Conservation (phyloP, 768 basidiomycete genomes). For the Psilocybe sp. region DNA sequence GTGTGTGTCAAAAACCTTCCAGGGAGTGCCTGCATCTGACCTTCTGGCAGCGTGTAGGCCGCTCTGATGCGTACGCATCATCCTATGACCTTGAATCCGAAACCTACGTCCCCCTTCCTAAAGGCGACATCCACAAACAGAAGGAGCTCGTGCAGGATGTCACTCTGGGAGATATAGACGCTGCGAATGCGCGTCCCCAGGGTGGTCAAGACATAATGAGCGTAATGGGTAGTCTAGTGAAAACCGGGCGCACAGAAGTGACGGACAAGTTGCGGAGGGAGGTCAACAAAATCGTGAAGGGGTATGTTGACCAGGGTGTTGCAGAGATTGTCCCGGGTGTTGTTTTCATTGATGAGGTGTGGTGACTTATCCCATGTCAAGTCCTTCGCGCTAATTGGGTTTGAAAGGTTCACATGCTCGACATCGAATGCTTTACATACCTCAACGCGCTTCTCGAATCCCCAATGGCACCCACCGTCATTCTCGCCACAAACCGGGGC, state of each 20-base stretch:
- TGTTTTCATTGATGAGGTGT: constrained; percentile 96
- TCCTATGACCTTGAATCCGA: constrained; percentile 98
- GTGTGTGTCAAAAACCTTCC: constrained; percentile 38
- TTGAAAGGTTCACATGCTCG: constrained; percentile 94
- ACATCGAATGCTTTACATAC: constrained; percentile 99
- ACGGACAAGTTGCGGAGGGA: constrained; percentile 95
- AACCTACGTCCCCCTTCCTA: constrained; percentile 96
- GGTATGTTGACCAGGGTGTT: constrained; percentile 97
- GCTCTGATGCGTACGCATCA: constrained; percentile 96
- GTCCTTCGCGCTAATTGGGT: constrained; percentile 5
- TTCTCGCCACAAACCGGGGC: constrained; percentile 95
- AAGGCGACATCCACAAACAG: constrained; percentile 93
- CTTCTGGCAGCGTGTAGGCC: constrained; percentile 75
- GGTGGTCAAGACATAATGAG: constrained; percentile 99
- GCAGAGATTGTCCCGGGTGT: constrained; percentile 98
- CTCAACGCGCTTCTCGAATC: constrained; percentile 94
- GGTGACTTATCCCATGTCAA: constrained; percentile 13
- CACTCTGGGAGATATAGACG: constrained; percentile 91
- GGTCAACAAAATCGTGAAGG: constrained; percentile 96
- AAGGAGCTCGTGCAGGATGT: constrained; percentile 96
- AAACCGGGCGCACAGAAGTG: constrained; percentile 91
- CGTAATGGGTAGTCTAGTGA: constrained; percentile 90
- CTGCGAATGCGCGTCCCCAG: constrained; percentile 93
- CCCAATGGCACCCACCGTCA: constrained; percentile 95
- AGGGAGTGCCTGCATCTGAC: constrained; percentile 2